phyloP scores from a whole-genome alignment of 2,329 filamentous ascomycete species.

The Alternaria conjuncta region DNA sequence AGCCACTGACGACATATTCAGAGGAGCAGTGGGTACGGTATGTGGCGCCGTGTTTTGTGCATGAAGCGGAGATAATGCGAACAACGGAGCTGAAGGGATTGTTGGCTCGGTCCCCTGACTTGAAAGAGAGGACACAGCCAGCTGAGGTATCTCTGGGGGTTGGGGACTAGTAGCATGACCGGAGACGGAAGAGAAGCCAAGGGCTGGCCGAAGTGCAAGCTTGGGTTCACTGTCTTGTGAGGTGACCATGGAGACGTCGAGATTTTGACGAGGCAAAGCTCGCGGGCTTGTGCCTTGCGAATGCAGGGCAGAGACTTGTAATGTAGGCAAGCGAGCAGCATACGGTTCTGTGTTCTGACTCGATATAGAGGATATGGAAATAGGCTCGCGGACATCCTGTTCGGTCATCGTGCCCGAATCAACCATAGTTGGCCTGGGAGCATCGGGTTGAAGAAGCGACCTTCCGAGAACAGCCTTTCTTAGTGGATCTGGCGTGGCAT shows the following conservation, averaged over 20 bases:
- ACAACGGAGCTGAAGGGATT: constrained; percentile 14
- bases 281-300: constrained; percentile 36
- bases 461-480: constrained; percentile 26
- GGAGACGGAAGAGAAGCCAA: constrained; percentile 37
- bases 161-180: constrained; percentile 34
- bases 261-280: constrained; percentile 18
- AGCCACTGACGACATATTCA: constrained; percentile 31
- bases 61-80: constrained; percentile 27
- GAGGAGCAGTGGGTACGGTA: constrained; percentile 16
- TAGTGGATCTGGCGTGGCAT: constrained; percentile 40
- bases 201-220: constrained; percentile 16
- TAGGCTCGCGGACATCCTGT: constrained; percentile 55
- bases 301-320: constrained; percentile 36
- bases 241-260: constrained; percentile 30
- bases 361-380: constrained; percentile 36
- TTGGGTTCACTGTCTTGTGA: constrained; percentile 33
- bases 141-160: constrained; percentile 18
- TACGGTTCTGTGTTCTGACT: constrained; percentile 38
- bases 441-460: constrained; percentile 30
- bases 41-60: constrained; percentile 31
- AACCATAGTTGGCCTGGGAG: constrained; percentile 57
- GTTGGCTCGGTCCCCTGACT: constrained; percentile 34
- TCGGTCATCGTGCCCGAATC: constrained; percentile 70
- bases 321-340: constrained; percentile 18
- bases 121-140: constrained; percentile 25